phyloP scores from a whole-genome alignment of 345 rosid genomes.

The Rhizophora mangle region DNA sequence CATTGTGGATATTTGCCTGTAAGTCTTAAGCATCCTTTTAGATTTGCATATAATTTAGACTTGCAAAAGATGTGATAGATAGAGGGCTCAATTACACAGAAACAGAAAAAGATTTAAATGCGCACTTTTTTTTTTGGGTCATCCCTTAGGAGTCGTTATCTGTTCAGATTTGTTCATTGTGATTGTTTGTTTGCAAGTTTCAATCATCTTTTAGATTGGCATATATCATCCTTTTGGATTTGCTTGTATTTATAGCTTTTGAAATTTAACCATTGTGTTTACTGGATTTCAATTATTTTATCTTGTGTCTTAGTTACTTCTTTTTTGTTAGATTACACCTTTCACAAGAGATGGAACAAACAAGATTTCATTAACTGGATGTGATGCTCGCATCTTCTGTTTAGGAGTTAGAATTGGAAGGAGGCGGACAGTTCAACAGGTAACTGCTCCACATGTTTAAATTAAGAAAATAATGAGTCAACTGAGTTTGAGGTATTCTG shows the following conservation, averaged over 20 bases:
- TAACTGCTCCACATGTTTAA: conserved; percentile 14
- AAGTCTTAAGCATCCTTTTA: not conserved
- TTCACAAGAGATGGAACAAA: conserved; percentile 74
- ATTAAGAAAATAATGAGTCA: not conserved
- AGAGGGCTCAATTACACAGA: too few relatives aligned
- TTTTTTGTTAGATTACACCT: conserved; percentile 56
- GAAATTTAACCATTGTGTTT: not conserved
- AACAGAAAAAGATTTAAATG: too few relatives aligned
- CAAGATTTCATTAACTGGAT: conserved; percentile 68
- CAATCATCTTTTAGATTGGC: too few relatives aligned
- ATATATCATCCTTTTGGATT: too few relatives aligned
- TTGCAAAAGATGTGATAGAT: too few relatives aligned
- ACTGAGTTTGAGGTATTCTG: too few relatives aligned
- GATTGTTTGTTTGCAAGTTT: not conserved
- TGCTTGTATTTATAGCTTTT: not conserved
- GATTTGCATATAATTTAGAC: not conserved
- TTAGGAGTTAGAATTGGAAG: conserved; percentile 83
- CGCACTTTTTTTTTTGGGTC: too few relatives aligned
- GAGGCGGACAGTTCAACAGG: conserved; percentile 80
- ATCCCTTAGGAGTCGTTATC: not conserved
- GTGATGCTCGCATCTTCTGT: conserved; percentile 87
- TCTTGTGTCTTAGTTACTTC: not conserved
- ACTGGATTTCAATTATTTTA: not conserved
- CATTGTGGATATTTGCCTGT: not conserved
- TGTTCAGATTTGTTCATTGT: not conserved